These are phyloP conservation scores for Ustilago sp. DNA, from an alignment of 1,284 basidiomycete species.

Conservation along the genomic window DNA sequence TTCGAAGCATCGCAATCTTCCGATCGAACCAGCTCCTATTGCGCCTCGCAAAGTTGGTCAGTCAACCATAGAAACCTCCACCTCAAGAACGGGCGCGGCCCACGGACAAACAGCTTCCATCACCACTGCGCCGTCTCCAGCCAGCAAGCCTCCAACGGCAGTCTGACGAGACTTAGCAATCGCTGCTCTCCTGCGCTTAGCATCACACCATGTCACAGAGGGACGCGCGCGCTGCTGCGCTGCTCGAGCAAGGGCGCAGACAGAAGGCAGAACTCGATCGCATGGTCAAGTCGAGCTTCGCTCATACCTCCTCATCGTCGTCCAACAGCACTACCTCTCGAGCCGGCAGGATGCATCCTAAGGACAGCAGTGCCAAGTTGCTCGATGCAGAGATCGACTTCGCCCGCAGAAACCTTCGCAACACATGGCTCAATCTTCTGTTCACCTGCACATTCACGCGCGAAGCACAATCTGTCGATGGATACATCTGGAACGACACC, in stretches of 20 bases:
- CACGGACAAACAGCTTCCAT: conserved; percentile 16
- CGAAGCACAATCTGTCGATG: conserved; percentile 55
- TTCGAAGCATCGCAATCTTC: background rate
- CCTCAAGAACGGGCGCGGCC: conserved; percentile 17
- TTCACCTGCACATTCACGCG: conserved; percentile 61
- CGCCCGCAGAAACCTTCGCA: conserved; percentile 59
- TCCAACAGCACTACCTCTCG: conserved; percentile 27
- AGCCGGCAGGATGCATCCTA: conserved; percentile 33
- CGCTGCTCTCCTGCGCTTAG: background rate
- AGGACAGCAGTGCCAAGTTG: conserved; percentile 34
- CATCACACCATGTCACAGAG: conserved; percentile 29
- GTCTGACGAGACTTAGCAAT: no score
- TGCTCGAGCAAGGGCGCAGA: conserved; percentile 47
- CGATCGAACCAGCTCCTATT: background rate
- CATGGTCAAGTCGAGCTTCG: conserved; percentile 43
- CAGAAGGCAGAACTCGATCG: conserved; percentile 54
- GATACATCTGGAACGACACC: conserved; percentile 63
- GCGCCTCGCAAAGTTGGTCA: background rate
- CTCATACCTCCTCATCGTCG: conserved; percentile 25
- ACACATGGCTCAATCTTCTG: conserved; percentile 64
- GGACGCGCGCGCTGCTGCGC: conserved; percentile 38
- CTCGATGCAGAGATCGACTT: conserved; percentile 54
- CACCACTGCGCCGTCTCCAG: background rate
- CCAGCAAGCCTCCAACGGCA: background rate
- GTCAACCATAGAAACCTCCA: conserved; percentile 13